A percentile compares a stretch with the other conserved stretches of the same genome.
Evolutionary conservation across 1,284 basidiomycete genomes (phyloP).

Genomic region (Cyathus olla): DNA sequence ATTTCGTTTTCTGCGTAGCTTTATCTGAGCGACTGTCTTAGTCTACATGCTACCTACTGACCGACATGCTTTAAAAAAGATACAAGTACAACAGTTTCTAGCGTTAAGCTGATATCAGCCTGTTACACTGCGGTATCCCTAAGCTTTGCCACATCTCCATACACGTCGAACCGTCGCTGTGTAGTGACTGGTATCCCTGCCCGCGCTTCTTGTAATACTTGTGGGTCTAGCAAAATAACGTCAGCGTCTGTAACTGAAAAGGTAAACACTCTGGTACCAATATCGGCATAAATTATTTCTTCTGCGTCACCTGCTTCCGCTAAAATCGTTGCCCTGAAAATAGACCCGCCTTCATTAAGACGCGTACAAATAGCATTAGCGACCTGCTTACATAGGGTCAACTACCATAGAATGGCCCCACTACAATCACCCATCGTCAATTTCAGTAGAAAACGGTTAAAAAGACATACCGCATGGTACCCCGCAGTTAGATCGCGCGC

Average conservation of each 20-base stretch:
- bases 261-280: constrained; percentile 68
- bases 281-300: constrained; percentile 83
- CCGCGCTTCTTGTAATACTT: constrained; percentile 76
- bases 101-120: too few species aligned
- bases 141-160: constrained; percentile 72
- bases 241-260: too few species aligned
- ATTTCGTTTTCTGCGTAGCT: too few species aligned
- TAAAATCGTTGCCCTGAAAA: constrained; percentile 81
- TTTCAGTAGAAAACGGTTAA: constrained; percentile 1
- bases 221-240: constrained; percentile 69
- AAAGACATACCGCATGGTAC: constrained; percentile 84
- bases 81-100: too few species aligned
- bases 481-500: constrained; percentile 86
- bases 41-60: too few species aligned
- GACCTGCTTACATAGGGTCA: constrained; percentile 82
- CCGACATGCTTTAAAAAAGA: too few species aligned
- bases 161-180: constrained; percentile 94
- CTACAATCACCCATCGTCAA: constrained; percentile 45
- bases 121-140: not conserved
- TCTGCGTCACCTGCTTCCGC: constrained; percentile 86
- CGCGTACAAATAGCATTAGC: not conserved
- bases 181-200: constrained; percentile 88
- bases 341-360: not conserved
- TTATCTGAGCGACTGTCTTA: too few species aligned
- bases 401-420: constrained; percentile 94